phyloP scores from a whole-genome alignment of 768 basidiomycete genomes.

The Termitomyces sp. region DNA sequence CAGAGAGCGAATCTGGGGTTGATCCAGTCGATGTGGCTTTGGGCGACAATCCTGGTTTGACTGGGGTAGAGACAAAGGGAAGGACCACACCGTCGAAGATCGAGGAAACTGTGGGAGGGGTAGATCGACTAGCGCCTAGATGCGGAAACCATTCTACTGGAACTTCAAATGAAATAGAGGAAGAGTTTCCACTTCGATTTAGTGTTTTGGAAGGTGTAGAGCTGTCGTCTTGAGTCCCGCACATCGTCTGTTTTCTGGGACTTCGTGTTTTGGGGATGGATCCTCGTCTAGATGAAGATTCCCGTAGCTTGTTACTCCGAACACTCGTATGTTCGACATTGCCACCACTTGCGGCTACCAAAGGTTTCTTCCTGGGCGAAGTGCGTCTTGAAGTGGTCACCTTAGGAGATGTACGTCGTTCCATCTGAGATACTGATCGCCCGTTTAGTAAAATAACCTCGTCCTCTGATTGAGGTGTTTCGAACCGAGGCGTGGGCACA shows the following conservation, averaged over 20 bases:
- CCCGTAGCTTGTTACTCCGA: not conserved
- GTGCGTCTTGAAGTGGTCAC: not conserved
- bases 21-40: not conserved
- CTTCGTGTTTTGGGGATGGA: not conserved
- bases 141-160: not conserved
- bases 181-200: not conserved
- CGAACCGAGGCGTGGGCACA: not conserved
- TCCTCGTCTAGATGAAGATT: not conserved
- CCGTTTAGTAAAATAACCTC: not conserved
- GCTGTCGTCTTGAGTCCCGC: not conserved
- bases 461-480: not conserved
- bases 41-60: not conserved
- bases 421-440: not conserved
- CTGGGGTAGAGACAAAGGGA: not conserved
- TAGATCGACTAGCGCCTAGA: not conserved
- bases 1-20: not conserved
- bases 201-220: not conserved
- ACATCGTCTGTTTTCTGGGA: not conserved
- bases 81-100: conserved; percentile 2
- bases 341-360: not conserved
- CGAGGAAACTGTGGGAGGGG: not conserved
- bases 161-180: not conserved
- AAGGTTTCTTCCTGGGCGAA: conserved; percentile 5
- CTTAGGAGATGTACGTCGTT: not conserved
- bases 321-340: not conserved